Evolutionary conservation across 1,284 basidiomycete genomes (phyloP).

Genomic region (Chalciporus sp.): DNA sequence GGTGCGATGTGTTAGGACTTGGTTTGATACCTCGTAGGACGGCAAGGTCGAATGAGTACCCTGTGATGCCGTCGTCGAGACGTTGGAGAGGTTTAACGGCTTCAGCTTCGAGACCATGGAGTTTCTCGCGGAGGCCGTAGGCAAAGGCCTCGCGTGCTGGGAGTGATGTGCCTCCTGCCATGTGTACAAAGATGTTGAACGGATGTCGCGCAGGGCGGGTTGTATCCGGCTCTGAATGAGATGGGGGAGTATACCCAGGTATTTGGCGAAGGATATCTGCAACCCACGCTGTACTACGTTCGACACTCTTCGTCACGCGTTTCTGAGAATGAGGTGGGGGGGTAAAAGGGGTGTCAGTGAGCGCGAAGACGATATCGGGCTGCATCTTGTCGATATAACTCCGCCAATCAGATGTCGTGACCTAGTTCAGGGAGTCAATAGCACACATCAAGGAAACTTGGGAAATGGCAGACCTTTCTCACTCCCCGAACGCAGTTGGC

Average conservation of each 20-base stretch:
- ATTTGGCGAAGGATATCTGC: slow-evolving; percentile 46
- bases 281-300: slow-evolving; percentile 67
- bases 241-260: not conserved
- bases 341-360: slow-evolving; percentile 71
- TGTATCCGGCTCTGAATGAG: not conserved
- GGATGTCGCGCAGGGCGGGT: slow-evolving; percentile 22
- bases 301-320: slow-evolving; percentile 71
- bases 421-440: slow-evolving; percentile 38
- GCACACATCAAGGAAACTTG: slow-evolving; percentile 7
- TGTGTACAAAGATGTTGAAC: slow-evolving; percentile 60
- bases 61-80: slow-evolving; percentile 67
- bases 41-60: slow-evolving; percentile 70
- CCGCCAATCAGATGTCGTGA: slow-evolving; percentile 57
- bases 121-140: slow-evolving; percentile 53
- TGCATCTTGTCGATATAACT: slow-evolving; percentile 50
- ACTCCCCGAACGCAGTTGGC: slow-evolving; percentile 69
- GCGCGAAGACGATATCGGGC: slow-evolving; percentile 72
- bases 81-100: slow-evolving; percentile 50
- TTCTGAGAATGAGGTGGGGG: slow-evolving; percentile 68
- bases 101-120: slow-evolving; percentile 58
- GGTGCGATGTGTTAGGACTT: slow-evolving; percentile 14
- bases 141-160: slow-evolving; percentile 68
- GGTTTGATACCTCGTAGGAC: slow-evolving; percentile 46
- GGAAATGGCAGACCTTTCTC: slow-evolving; percentile 51
- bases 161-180: slow-evolving; percentile 60